Conservation (phyloP, 208 protist genomes). For the Leishmania martiniquensis region DNA sequence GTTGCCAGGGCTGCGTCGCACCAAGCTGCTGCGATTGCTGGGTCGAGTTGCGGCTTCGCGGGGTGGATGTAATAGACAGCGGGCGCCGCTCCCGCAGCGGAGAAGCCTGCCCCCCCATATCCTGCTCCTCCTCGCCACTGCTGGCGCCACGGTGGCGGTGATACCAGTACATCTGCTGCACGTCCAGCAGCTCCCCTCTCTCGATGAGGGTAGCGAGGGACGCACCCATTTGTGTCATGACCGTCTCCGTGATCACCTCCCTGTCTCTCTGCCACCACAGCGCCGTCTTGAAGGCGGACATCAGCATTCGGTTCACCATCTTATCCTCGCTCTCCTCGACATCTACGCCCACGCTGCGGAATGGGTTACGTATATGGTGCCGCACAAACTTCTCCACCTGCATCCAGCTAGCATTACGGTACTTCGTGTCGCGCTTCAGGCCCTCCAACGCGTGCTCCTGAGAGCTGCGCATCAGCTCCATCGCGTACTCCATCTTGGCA, state of each 20-base stretch:
- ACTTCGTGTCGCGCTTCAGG: conserved; percentile 69
- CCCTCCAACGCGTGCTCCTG: conserved; percentile 49
- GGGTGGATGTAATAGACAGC: not conserved
- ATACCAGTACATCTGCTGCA: conserved; percentile 47
- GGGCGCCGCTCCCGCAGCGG: not conserved
- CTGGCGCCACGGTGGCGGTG: conserved; percentile 19
- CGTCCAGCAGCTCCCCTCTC: conserved; percentile 46
- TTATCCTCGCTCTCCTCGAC: conserved; percentile 49
- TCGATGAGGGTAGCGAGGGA: conserved; percentile 40
- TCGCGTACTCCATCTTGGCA: conserved; percentile 66
- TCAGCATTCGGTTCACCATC: conserved; percentile 68
- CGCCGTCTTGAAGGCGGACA: conserved; percentile 71
- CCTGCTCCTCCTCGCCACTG: conserved; percentile 8
- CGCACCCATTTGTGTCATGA: conserved; percentile 43
- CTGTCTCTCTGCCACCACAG: conserved; percentile 79
- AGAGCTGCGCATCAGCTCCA: conserved; percentile 45
- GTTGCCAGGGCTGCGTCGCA: not conserved
- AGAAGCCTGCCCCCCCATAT: not conserved
- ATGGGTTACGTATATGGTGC: conserved; percentile 53
- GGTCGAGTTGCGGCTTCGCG: conserved; percentile 8
- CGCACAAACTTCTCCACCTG: conserved; percentile 59
- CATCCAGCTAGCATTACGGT: conserved; percentile 75
- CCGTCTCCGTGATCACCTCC: conserved; percentile 70
- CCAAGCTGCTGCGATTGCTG: conserved; percentile 24
- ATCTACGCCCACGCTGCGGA: conserved; percentile 33